Base-by-base conservation (phyloP, 2,329 filamentous ascomycete species). In the Neobulgaria alba region DNA sequence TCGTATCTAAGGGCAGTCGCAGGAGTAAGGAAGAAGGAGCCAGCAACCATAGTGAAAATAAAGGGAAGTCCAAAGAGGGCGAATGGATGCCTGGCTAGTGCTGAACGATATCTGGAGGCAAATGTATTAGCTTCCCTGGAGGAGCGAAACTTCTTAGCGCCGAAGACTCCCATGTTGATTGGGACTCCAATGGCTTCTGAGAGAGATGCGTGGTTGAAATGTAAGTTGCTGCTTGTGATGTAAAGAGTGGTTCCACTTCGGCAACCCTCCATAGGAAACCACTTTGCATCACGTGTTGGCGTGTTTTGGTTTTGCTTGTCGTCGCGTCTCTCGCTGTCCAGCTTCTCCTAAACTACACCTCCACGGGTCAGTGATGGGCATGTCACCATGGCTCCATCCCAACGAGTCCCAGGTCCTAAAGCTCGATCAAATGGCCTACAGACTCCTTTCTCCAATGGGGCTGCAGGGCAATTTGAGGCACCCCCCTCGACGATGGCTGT, bases 1-100 rank as follows among this genome's bases (percentile, higher is more conserved):
- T 98, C 92, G 65, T 96, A 98, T 43, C 93, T 77, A 36, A 98
- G 71, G 10, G 93, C 92, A 16, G 93, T 90, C 4, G 90, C 92
- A 1, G 90, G 92, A 0, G 92, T 96, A 36, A 98, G 74, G 55
- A 94, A 84, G 63, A 98, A 98, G 3, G 86, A 94, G 1, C 88
- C 90, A 2, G 82, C 86, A 18, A 98, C 77, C 58, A 98, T 95
- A 43, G 94, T 81, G 42, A 77, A 68, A 51, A 98, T 75, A 63
- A 98, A 98, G 1, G 92, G 93, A 3, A 98, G 72, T 2, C 93
- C 93, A 61, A 98, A 98, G 48, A 95, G 77, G 19, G 88, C 68
- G 62, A 98, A 98, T 1, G 92, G 93, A 55, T 85, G 87, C 57
- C 74, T 81, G 43, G 77, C 71, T 52, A 98, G 77, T 45, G 76